These are phyloP conservation scores for Daldinia eschscholtzii DNA, from an alignment of 2,329 filamentous ascomycete species.

Conservation along the genomic window DNA sequence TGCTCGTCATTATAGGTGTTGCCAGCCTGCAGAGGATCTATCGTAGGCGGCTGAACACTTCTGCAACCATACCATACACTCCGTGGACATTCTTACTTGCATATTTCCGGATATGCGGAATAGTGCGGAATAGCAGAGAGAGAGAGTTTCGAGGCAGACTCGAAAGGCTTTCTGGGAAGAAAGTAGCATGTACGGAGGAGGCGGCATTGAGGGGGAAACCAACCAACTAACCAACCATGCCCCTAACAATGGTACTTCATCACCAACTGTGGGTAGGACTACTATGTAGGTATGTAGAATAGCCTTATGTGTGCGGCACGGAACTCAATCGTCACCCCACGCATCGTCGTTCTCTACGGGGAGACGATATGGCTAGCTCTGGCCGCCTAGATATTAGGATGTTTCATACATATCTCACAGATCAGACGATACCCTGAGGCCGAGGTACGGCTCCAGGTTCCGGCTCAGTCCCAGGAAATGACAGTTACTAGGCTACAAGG, in stretches of 20 bases:
- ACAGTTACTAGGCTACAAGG: not conserved
- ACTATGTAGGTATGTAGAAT: too few species aligned
- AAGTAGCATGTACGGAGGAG: not conserved
- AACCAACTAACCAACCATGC: too few species aligned
- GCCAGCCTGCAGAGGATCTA: not conserved
- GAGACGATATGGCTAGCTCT: not conserved
- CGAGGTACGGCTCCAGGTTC: not conserved
- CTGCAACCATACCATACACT: not conserved
- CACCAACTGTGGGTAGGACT: not conserved
- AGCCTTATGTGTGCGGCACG: constrained; percentile 6
- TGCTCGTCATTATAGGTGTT: not conserved
- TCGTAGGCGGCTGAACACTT: not conserved
- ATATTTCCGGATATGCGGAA: not conserved
- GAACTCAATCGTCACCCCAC: not conserved
- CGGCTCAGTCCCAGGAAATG: not conserved
- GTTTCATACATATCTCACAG: not conserved
- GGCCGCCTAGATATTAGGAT: not conserved
- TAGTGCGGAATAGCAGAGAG: not conserved
- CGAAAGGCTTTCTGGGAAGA: not conserved
- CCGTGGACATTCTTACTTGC: not conserved
- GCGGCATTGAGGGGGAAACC: not conserved
- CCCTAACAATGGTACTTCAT: not conserved
- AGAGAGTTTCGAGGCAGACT: not conserved
- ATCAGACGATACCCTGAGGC: not conserved
- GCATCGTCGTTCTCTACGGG: not conserved